Base-by-base conservation (phyloP, 225 moss, liverwort and hornwort species). In the Thuidium tamariscinum region DNA sequence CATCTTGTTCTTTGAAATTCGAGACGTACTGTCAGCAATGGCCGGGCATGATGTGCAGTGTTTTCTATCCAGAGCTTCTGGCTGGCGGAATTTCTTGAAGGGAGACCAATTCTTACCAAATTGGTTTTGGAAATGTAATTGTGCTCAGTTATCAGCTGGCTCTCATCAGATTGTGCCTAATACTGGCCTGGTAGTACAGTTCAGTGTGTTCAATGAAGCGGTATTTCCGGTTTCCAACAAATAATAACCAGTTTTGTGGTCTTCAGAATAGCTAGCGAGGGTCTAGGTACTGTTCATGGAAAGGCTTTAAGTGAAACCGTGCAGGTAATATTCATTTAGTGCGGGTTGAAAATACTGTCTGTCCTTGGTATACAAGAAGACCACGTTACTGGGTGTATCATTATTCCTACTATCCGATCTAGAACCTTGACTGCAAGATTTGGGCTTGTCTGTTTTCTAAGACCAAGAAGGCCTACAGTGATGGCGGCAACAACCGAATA, bases 401-500 rank as follows among this genome's bases (percentile, higher is more conserved):
- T 88, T 77, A 69, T 54, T 74, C 71, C 82, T 74, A 62, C 84
- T 72, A 78, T 73, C 73, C 73, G 82, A 91, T 91, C 91, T 89
- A 89, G 82, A 87, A 87, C 86, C 55, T 85, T 91, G 91, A 82
- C 91, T 81, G 70, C 81, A 89, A 87, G 91, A 91, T 91, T 91
- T 82, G 89, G 85, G 87, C 54, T 54, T 79, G 87, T 82, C 87
- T 89, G 85, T 79, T 82, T 89, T 82, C 84, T 51, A 59, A 81
- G 83, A 37, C 89, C 80, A 48, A 91, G 80, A 76, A 81, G 26
- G 87, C 76, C 91, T 87, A 85, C 89, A 89, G 89, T 89, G 89
- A 91, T 89, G 91, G 89, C 89, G 89, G 89, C 89, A 86, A 86
- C 89, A 89, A 88, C 91, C 89, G 89, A 83, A 83, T 87, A 89